Evolutionary conservation across 495 filamentous ascomycete species (phyloP).

Genomic region (Trichoderma virens): DNA sequence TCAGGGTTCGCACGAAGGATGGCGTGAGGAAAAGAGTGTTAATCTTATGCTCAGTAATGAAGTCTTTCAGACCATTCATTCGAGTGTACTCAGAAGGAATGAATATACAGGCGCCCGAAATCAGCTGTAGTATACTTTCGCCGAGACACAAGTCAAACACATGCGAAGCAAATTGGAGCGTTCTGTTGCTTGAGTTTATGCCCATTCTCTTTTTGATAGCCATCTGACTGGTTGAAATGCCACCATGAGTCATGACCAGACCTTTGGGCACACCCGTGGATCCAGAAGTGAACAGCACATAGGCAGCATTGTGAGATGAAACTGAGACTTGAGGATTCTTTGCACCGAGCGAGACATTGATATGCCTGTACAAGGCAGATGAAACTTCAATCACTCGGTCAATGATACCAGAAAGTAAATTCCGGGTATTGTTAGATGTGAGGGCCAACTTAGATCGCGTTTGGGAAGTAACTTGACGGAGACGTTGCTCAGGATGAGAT

Average conservation of each 20-base stretch:
- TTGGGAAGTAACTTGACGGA: background rate
- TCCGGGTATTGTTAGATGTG: slow-evolving; percentile 14
- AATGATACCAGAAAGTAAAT: slow-evolving; percentile 16
- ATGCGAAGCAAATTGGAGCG: slow-evolving; percentile 55
- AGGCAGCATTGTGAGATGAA: slow-evolving; percentile 18
- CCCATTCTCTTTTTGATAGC: slow-evolving; percentile 33
- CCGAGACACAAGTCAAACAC: slow-evolving; percentile 53
- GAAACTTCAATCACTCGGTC: slow-evolving; percentile 41
- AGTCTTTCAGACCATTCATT: slow-evolving; percentile 3
- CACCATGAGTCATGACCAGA: slow-evolving; percentile 34
- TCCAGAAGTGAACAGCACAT: slow-evolving; percentile 51
- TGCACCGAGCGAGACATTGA: background rate
- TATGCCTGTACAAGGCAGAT: slow-evolving; percentile 28
- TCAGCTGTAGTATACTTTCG: slow-evolving; percentile 16
- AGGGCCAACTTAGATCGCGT: slow-evolving; percentile 30
- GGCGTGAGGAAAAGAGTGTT: slow-evolving; percentile 45
- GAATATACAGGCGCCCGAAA: background rate
- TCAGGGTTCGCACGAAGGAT: slow-evolving; percentile 38
- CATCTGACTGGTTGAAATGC: slow-evolving; percentile 29
- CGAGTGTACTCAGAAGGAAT: background rate
- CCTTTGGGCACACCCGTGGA: slow-evolving; percentile 36
- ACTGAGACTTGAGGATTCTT: slow-evolving; percentile 31
- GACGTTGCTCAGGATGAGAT: slow-evolving; percentile 4
- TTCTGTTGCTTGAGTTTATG: slow-evolving; percentile 32
- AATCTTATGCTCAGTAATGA: background rate